Percentiles rank a stretch among this genome's conserved stretches.
Evolutionary conservation across 331 rosid species (phyloP).

Genomic region (Acacia pycnantha): DNA sequence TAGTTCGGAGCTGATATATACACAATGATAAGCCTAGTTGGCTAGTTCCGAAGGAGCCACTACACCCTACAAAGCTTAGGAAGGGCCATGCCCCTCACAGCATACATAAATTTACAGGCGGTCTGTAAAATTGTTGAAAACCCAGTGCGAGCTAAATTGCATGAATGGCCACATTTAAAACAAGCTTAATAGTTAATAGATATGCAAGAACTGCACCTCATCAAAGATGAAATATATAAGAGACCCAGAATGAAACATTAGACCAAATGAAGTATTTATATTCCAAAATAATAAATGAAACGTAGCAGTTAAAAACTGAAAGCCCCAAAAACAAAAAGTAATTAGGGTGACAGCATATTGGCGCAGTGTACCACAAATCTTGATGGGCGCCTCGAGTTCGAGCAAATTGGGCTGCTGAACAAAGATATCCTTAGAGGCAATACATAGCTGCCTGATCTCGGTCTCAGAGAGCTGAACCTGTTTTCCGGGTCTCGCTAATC

Average conservation of each 20-base stretch:
- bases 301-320: not conserved
- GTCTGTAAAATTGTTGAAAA: not conserved
- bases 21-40: not conserved
- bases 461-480: constrained; percentile 32
- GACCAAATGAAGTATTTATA: not conserved
- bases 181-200: not conserved
- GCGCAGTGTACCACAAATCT: constrained; percentile 19
- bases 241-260: not conserved
- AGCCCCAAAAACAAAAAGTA: not conserved
- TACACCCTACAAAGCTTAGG: not conserved
- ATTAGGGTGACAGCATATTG: not conserved
- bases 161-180: not conserved
- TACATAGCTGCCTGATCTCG: constrained; percentile 24
- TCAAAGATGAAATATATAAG: not conserved
- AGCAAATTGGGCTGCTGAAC: constrained; percentile 25
- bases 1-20: not conserved
- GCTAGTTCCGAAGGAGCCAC: not conserved
- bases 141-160: not conserved
- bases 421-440: constrained; percentile 17
- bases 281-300: not conserved
- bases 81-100: not conserved
- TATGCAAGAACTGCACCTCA: not conserved
- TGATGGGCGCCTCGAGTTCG: constrained; percentile 31
- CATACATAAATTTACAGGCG: not conserved
- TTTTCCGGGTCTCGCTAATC: constrained; percentile 25